phyloP scores from a whole-genome alignment of 495 filamentous ascomycete species.

The Annulohypoxylon moriforme region DNA sequence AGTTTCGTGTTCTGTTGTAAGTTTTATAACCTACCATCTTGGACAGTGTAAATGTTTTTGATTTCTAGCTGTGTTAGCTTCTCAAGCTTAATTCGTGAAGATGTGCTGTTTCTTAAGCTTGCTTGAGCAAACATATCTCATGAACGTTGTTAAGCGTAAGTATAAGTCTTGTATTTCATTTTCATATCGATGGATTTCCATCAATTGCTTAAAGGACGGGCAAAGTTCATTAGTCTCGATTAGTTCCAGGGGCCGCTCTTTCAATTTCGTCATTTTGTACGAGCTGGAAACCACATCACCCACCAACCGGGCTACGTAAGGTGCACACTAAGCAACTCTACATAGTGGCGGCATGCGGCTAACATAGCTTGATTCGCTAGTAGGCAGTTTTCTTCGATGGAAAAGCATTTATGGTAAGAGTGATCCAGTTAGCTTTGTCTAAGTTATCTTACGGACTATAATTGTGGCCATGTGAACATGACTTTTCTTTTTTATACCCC shows the following conservation, averaged over 20 bases:
- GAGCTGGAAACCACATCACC: constrained; percentile 18
- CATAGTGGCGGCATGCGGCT: constrained; percentile 14
- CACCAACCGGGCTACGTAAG: constrained; percentile 15
- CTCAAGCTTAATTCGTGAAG: neutral
- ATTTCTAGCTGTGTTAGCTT: neutral
- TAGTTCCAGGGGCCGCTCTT: constrained; percentile 26
- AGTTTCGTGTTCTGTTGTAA: neutral
- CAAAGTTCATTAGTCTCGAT: constrained; percentile 17
- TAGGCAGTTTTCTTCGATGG: neutral
- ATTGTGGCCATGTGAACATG: neutral
- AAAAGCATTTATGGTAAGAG: constrained; percentile 20
- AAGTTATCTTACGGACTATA: constrained; percentile 1
- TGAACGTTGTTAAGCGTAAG: neutral
- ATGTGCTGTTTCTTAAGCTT: neutral
- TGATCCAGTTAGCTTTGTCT: constrained; percentile 6
- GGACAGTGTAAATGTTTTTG: neutral
- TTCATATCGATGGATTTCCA: neutral
- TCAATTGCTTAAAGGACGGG: constrained; percentile 4
- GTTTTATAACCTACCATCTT: constrained; percentile 6
- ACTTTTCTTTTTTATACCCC: neutral
- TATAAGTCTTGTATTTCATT: neutral
- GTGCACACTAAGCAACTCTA: constrained; percentile 11
- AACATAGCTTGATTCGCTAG: constrained; percentile 14
- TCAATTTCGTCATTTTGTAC: constrained; percentile 39
- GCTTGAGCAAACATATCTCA: neutral